These are phyloP conservation scores for Bertia moriformis DNA, from an alignment of 2,329 filamentous ascomycete genomes.

Conservation along the genomic window DNA sequence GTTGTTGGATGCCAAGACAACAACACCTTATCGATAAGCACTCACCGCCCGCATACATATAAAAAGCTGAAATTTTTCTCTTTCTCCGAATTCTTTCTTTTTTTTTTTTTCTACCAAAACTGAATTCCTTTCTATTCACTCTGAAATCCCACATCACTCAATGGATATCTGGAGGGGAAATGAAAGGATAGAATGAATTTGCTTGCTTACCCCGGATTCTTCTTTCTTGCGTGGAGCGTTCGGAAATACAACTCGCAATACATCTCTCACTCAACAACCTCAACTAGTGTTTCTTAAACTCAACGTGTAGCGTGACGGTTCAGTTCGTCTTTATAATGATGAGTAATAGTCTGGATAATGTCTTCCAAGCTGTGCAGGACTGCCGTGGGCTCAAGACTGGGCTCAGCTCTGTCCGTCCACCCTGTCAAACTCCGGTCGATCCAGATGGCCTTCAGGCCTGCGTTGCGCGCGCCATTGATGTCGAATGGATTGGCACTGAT, in stretches of 20 bases:
- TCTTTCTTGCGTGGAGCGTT: neutral
- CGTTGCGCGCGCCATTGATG: neutral
- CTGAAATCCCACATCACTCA: neutral
- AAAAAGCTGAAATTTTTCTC: neutral
- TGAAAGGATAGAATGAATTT: neutral
- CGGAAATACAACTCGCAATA: neutral
- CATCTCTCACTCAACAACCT: too few relatives aligned
- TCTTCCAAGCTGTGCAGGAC: neutral
- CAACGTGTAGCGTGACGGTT: too few relatives aligned
- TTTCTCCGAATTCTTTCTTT: neutral
- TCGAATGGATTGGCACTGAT: neutral
- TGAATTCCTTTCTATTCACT: constrained; percentile 1
- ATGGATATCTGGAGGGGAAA: neutral
- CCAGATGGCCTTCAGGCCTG: neutral
- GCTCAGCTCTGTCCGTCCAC: neutral
- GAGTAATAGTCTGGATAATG: neutral
- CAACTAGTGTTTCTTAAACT: too few relatives aligned
- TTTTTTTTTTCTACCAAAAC: neutral
- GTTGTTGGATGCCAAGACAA: too few relatives aligned
- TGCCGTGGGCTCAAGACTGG: neutral
- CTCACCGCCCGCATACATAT: neutral
- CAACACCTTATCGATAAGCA: neutral
- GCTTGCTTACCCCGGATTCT: constrained; percentile 1
- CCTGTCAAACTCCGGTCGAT: neutral
- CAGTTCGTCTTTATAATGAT: too few relatives aligned